These are phyloP conservation scores for Colletotrichum musae DNA, from an alignment of 2,329 filamentous ascomycete genomes.

Conservation along the genomic window DNA sequence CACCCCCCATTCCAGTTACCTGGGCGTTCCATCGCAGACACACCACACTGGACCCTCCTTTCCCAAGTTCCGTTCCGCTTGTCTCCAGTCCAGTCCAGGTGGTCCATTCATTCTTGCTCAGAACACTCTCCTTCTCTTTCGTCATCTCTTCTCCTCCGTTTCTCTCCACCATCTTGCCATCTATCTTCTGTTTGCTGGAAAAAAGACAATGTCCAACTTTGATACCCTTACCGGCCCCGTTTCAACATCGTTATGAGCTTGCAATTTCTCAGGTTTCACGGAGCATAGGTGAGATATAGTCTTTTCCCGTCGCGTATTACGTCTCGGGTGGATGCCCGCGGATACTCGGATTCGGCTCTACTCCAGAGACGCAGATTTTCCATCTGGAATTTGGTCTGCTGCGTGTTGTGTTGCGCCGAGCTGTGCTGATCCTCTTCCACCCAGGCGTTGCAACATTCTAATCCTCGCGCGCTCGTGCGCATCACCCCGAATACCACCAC, in stretches of 20 bases:
- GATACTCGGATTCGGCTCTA: too few relatives aligned
- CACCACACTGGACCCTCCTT: slow-evolving; percentile 13
- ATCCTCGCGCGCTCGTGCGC: slow-evolving; percentile 15
- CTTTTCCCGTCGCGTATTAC: too few relatives aligned
- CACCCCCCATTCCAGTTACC: slow-evolving; percentile 30
- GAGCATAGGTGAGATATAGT: slow-evolving; percentile 15
- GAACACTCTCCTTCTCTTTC: not conserved
- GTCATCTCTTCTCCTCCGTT: not conserved
- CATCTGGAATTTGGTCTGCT: too few relatives aligned
- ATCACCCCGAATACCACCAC: slow-evolving; percentile 18
- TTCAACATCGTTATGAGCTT: slow-evolving; percentile 37
- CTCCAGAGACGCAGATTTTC: too few relatives aligned
- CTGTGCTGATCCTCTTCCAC: slow-evolving; percentile 1
- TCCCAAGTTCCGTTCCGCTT: slow-evolving; percentile 16
- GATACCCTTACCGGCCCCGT: slow-evolving; percentile 13
- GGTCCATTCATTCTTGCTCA: too few relatives aligned
- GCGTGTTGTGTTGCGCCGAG: not conserved
- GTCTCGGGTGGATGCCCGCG: too few relatives aligned
- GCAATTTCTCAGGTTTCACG: slow-evolving; percentile 9
- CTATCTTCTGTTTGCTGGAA: not conserved
- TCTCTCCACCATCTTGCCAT: not conserved
- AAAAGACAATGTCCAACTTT: slow-evolving; percentile 33
- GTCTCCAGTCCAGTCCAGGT: slow-evolving; percentile 22
- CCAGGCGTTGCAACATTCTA: slow-evolving; percentile 17
- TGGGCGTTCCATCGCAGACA: slow-evolving; percentile 34